Evolutionary conservation across 768 basidiomycete genomes (phyloP), one percentile per base, ranked within the genome.

Genomic region (Amylocystis lapponica): DNA sequence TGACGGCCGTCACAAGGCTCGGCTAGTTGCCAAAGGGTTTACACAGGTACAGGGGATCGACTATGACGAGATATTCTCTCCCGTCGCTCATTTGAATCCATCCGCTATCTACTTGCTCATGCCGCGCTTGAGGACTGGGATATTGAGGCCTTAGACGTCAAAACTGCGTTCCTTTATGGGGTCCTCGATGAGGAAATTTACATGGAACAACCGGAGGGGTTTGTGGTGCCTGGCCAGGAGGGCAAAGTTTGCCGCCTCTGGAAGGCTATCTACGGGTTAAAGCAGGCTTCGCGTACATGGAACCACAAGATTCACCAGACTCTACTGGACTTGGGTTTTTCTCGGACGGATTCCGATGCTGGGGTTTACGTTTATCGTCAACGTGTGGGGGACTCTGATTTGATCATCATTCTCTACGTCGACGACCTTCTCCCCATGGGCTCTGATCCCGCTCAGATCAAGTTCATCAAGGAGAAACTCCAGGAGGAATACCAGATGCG

Each of bases 191-290:
- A 60, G 27, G 48, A 48, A 27, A 60, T 61, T 41, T 62, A 60
- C 55, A 59, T 63, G 58, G 36, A 50, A 30, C 56, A 56, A 44
- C 53, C 59, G 3, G 50, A 50, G 4, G 57, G 59, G 9, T 56
- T 53, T 39, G 30, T 9, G 7, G 42, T 29, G 2, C 26, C n/a
- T n/a, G 50, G 50, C 25, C 35, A 50, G 36, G 48, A 54, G 19
- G 27, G 51, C 19, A 36, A 50, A 41, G 59, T 63, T 5, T 49
- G 41, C 27, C 36, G 43, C 13, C 54, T 68, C 19, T 14, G 12
- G 1, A 57, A 61, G 29, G 52, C 61, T 2, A 44, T 69, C 1
- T 68, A 68, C 48, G 66, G 66, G 0, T 55, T 68, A 10, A 61
- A 64, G 27, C 66, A 66, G 42, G 59, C 59, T 6, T 55, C 55